Evolutionary conservation across 495 filamentous ascomycete species (phyloP).

Genomic region (Aspergillus heteromorphus): DNA sequence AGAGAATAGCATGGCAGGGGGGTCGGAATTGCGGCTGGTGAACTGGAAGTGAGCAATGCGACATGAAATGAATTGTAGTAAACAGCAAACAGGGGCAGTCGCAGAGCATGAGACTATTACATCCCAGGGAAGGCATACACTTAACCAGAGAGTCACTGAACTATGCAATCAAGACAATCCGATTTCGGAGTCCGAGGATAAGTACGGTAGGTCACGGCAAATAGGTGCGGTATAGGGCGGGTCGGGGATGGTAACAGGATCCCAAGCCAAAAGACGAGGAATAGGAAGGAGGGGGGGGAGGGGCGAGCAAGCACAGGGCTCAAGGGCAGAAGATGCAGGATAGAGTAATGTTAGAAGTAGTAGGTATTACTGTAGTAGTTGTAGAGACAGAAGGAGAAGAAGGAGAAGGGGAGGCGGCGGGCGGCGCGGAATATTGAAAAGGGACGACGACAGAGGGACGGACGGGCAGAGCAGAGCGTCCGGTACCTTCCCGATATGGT

Average conservation of each 20-base stretch:
- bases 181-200: no score
- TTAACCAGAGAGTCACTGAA: background rate
- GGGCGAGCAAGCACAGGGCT: conserved; percentile 7
- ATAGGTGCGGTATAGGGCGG: background rate
- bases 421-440: no score
- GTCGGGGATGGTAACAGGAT: background rate
- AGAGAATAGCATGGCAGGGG: conserved; percentile 36
- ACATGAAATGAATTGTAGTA: background rate
- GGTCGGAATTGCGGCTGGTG: background rate
- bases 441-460: background rate
- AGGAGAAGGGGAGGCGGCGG: background rate
- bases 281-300: background rate
- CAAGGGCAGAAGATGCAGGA: no score
- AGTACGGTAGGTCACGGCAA: no score
- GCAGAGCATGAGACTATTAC: background rate
- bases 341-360: background rate
- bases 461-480: no score
- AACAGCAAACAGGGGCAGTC: background rate
- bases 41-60: background rate
- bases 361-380: background rate
- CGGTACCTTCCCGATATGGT: background rate
- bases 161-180: no score
- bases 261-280: conserved; percentile 6
- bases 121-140: background rate
- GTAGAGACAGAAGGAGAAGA: background rate